Evolutionary conservation across 2,329 filamentous ascomycete genomes (phyloP).

Genomic region (Chaetomium sp.): DNA sequence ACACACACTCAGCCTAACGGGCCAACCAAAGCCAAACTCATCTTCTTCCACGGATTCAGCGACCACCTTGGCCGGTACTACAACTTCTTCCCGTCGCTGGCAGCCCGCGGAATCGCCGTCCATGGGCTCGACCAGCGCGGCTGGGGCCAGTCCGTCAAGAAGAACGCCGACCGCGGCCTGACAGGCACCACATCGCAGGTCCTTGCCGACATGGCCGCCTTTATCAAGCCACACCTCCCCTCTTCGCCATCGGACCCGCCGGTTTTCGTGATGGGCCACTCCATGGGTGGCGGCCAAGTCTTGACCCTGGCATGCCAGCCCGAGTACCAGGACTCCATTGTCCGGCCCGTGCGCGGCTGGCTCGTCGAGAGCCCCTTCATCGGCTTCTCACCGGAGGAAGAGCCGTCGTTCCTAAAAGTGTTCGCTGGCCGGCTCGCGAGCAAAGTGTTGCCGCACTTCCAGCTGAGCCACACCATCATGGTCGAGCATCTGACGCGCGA

Average conservation of each 20-base stretch:
- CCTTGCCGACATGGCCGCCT: conserved; percentile 69
- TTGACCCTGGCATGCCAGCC: conserved; percentile 53
- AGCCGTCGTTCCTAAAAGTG: conserved; percentile 59
- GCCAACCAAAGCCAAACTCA: conserved; percentile 59
- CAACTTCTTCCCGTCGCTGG: conserved; percentile 64
- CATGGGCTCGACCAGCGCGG: conserved; percentile 79
- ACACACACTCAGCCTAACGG: conserved; percentile 42
- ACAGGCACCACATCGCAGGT: conserved; percentile 70
- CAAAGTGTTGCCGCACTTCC: conserved; percentile 58
- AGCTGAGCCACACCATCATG: conserved; percentile 61
- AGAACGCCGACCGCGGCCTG: conserved; percentile 57
- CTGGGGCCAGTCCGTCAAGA: conserved; percentile 70
- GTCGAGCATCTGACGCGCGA: conserved; percentile 61
- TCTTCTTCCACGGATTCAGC: conserved; percentile 85
- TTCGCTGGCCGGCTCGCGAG: conserved; percentile 60
- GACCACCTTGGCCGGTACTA: conserved; percentile 78
- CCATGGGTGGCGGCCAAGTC: conserved; percentile 80
- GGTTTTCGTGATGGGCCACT: conserved; percentile 82
- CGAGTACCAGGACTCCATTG: conserved; percentile 44
- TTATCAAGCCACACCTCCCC: conserved; percentile 57
- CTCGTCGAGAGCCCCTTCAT: conserved; percentile 75
- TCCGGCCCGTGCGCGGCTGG: conserved; percentile 61
- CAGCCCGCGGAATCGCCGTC: conserved; percentile 65
- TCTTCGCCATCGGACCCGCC: conserved; percentile 41
- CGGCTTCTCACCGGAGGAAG: conserved; percentile 58